Evolutionary conservation across 2,329 filamentous ascomycete species (phyloP).

Genomic region (Clarireedia hainanense): DNA sequence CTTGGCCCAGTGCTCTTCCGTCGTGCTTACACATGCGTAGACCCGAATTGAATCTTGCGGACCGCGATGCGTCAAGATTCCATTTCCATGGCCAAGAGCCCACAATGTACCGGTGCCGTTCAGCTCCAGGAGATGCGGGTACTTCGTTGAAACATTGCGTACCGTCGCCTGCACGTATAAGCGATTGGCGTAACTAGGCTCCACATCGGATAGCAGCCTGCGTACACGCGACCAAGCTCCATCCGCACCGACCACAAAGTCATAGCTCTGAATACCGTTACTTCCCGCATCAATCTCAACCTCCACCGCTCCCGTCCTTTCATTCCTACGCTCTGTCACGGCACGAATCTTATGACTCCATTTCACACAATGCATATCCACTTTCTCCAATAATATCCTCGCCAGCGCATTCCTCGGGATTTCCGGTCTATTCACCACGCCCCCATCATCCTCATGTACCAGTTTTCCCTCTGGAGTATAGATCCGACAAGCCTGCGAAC

Average conservation of each 20-base stretch:
- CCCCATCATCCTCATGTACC: constrained; percentile 19
- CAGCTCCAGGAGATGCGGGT: no score
- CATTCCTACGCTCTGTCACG: no score
- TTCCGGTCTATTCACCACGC: constrained; percentile 17
- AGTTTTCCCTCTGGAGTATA: constrained; percentile 27
- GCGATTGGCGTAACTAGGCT: constrained; percentile 11
- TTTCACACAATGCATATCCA: constrained; percentile 15
- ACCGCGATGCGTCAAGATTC: no score
- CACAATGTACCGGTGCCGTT: no score
- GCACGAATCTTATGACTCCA: constrained; percentile 16
- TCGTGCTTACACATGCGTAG: no score
- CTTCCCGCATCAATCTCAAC: not conserved
- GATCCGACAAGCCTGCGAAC: constrained; percentile 34
- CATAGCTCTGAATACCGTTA: constrained; percentile 20
- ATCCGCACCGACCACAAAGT: constrained; percentile 38
- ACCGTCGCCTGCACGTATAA: no score
- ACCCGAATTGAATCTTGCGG: no score
- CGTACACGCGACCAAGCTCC: constrained; percentile 35
- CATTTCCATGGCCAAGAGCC: no score
- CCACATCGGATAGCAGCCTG: constrained; percentile 16
- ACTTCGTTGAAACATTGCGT: no score
- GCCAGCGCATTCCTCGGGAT: constrained; percentile 22
- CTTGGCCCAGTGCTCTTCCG: no score
- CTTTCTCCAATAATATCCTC: constrained; percentile 17
- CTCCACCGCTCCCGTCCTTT: not conserved